Conservation (phyloP, 352 stramenopile genomes). For the Phytophthora europaea region DNA sequence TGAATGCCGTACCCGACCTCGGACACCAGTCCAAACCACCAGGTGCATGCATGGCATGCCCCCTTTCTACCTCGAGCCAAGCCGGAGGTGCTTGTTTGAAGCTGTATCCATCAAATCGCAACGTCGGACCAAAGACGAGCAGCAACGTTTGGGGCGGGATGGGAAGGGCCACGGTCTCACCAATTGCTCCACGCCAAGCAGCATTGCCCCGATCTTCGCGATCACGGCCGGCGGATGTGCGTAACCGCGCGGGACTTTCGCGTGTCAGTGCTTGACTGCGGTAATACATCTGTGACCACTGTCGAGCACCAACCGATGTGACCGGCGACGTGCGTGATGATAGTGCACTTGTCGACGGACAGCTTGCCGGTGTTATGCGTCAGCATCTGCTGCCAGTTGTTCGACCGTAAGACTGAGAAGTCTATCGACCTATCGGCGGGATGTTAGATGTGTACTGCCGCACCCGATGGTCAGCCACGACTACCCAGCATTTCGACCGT, state of each 20-base stretch:
- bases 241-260: slow-evolving; percentile 5
- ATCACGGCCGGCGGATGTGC: slow-evolving; percentile 10
- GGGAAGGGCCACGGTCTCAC: slow-evolving; percentile 37
- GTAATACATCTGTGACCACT: not conserved
- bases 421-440: not conserved
- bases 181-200: slow-evolving; percentile 8
- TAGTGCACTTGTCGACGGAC: not conserved
- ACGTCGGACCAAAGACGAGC: slow-evolving; percentile 41
- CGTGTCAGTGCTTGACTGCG: not conserved
- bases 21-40: not conserved
- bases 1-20: slow-evolving; percentile 17
- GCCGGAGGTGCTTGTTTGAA: slow-evolving; percentile 28
- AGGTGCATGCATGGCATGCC: slow-evolving; percentile 24
- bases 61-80: slow-evolving; percentile 47
- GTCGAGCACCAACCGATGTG: not conserved
- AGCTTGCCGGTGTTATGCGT: not conserved
- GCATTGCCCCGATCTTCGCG: not conserved
- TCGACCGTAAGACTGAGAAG: not conserved
- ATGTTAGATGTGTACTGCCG: not conserved
- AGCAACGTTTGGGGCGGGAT: slow-evolving; percentile 25
- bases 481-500: not conserved
- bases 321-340: not conserved
- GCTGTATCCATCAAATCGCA: slow-evolving; percentile 44
- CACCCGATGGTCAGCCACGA: not conserved
- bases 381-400: slow-evolving; percentile 1